These are phyloP conservation scores for Flueggea neowawraea DNA, from an alignment of 441 rosid species.

Conservation along the genomic window DNA sequence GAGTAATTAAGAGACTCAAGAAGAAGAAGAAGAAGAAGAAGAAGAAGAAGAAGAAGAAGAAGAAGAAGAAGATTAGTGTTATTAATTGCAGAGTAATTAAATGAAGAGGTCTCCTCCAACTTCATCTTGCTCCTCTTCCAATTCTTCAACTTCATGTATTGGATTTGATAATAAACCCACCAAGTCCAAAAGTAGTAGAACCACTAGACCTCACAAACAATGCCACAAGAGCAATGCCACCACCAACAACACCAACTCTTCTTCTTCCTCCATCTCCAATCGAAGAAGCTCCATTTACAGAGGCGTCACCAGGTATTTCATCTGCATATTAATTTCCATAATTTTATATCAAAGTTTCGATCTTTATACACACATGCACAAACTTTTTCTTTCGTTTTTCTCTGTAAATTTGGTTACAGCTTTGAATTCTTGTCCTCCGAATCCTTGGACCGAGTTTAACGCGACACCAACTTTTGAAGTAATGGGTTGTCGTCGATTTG, in stretches of 20 bases:
- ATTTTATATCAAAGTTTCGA: too few relatives aligned
- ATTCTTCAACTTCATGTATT: constrained; percentile 27
- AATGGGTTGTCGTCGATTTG: not conserved
- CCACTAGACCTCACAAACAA: constrained; percentile 20
- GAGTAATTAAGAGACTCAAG: not conserved
- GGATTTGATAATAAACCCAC: constrained; percentile 25
- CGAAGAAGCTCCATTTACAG: constrained; percentile 88
- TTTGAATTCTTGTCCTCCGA: too few relatives aligned
- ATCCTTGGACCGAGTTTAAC: too few relatives aligned
- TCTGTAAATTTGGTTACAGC: too few relatives aligned
- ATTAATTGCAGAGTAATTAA: not conserved
- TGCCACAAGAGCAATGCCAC: constrained; percentile 17
- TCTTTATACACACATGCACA: too few relatives aligned
- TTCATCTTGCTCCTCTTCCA: constrained; percentile 23
- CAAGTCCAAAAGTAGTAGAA: constrained; percentile 43
- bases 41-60: too few relatives aligned
- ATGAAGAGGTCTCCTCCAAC: constrained; percentile 51
- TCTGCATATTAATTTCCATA: too few relatives aligned
- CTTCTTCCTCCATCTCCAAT: constrained; percentile 8
- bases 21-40: not conserved
- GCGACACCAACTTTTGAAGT: too few relatives aligned
- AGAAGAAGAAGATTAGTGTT: too few relatives aligned
- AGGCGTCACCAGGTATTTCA: constrained; percentile 75
- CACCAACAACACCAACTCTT: too few relatives aligned
- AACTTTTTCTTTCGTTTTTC: too few relatives aligned